A percentile compares a stretch with the other conserved stretches of the same genome.
Conservation (phyloP, 768 basidiomycete genomes). For the Favolaschia claudopus region DNA sequence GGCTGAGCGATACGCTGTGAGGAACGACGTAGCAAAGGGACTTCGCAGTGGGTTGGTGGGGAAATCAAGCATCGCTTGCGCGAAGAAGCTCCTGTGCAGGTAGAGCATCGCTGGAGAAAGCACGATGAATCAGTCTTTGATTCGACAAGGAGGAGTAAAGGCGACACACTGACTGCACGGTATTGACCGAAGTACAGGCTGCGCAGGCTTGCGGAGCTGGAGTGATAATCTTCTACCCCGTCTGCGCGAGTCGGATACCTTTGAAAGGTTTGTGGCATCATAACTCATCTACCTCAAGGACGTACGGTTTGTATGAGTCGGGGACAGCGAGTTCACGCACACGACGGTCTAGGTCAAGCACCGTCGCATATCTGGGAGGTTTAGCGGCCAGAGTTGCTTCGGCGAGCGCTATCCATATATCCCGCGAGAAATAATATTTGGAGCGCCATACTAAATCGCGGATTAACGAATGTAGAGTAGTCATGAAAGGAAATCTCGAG, state of each 20-base stretch:
- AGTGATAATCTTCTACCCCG: slow-evolving; percentile 56
- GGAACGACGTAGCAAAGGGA: slow-evolving; percentile 62
- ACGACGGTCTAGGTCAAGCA: slow-evolving; percentile 59
- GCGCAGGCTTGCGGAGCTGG: slow-evolving; percentile 57
- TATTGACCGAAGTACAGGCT: slow-evolving; percentile 65
- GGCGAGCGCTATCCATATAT: slow-evolving; percentile 56
- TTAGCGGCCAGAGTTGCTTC: slow-evolving; percentile 58
- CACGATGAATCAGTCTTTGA: not conserved
- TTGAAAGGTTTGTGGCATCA: not conserved
- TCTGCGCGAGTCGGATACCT: slow-evolving; percentile 43
- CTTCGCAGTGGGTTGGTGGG: slow-evolving; percentile 61
- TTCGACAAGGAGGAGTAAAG: not conserved
- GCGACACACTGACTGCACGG: slow-evolving; percentile 62
- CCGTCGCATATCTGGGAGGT: slow-evolving; percentile 51
- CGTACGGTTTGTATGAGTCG: slow-evolving; percentile 55
- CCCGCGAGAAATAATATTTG: slow-evolving; percentile 59
- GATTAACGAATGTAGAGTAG: not conserved
- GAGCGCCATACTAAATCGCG: slow-evolving; percentile 58
- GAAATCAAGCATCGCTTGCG: slow-evolving; percentile 62
- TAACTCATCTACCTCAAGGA: slow-evolving; percentile 9
- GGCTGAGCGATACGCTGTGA: slow-evolving; percentile 61
- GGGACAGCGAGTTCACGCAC: slow-evolving; percentile 56
- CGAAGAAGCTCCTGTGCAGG: slow-evolving; percentile 64
- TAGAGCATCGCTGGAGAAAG: slow-evolving; percentile 54
- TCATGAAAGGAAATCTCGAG: not conserved